A percentile compares a stretch with the other conserved stretches of the same genome.
Conservation (phyloP, 75 land plant species). For the Picea sitchensis region DNA sequence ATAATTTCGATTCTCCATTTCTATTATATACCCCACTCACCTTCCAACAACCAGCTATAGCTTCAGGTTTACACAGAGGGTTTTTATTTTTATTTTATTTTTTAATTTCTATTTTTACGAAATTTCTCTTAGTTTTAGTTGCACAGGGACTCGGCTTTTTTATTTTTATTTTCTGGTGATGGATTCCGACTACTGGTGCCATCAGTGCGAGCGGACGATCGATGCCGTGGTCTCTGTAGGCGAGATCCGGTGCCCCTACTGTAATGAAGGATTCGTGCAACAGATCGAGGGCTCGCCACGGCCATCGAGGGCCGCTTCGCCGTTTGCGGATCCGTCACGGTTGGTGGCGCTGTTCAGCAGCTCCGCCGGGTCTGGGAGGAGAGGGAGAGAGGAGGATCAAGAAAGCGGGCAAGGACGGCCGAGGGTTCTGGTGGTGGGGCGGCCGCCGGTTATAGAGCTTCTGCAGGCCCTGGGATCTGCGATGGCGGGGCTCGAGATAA, state of each 20-base stretch:
- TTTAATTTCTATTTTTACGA: too few relatives aligned
- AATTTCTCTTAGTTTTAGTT: too few relatives aligned
- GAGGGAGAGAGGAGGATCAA: constrained; percentile 14
- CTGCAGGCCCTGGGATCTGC: not conserved
- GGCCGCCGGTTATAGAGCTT: constrained; percentile 9
- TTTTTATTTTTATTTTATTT: too few relatives aligned
- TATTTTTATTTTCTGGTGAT: not conserved
- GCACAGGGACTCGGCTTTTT: too few relatives aligned
- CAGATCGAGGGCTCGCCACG: constrained; percentile 26
- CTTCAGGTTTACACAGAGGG: too few relatives aligned
- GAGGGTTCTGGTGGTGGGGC: constrained; percentile 9
- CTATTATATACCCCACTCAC: too few relatives aligned
- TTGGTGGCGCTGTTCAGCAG: constrained; percentile 37
- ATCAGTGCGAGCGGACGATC: constrained; percentile 31
- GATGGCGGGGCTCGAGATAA: constrained; percentile 10
- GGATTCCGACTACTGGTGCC: constrained; percentile 54
- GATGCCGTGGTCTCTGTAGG: constrained; percentile 34
- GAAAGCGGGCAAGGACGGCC: constrained; percentile 9
- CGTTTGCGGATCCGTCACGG: constrained; percentile 32
- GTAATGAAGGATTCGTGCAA: constrained; percentile 56
- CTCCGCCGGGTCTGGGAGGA: constrained; percentile 7
- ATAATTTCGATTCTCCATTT: too few relatives aligned
- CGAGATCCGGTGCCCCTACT: constrained; percentile 57
- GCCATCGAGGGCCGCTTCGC: not conserved
- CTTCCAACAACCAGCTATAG: too few relatives aligned